Evolutionary conservation across 257 asterid genomes (phyloP).

Genomic region (Penstemon davidsonii): DNA sequence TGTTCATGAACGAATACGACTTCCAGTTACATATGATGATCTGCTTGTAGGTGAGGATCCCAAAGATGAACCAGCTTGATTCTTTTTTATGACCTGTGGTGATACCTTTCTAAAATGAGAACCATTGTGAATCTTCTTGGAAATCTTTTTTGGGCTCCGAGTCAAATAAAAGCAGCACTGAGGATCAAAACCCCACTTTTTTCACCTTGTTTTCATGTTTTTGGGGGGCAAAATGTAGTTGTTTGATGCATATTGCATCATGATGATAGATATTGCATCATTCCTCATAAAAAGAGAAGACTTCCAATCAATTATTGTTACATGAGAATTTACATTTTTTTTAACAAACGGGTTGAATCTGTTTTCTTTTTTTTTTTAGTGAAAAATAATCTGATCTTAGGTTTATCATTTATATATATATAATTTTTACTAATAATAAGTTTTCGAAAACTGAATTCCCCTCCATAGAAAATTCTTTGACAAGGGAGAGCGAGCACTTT

Average conservation of each 20-base stretch:
- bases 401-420: too few species aligned
- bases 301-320: not conserved
- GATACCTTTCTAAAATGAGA: not conserved
- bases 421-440: too few species aligned
- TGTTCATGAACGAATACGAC: conserved; percentile 70
- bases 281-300: not conserved
- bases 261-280: not conserved
- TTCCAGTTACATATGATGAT: conserved; percentile 77
- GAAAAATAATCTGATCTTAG: too few species aligned
- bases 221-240: not conserved
- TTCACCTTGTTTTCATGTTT: not conserved
- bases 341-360: not conserved
- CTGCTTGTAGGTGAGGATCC: conserved; percentile 44
- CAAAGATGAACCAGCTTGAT: conserved; percentile 31
- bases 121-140: not conserved
- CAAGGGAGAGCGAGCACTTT: too few species aligned
- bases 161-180: not conserved
- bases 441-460: too few species aligned
- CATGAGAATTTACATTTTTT: not conserved
- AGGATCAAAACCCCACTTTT: not conserved
- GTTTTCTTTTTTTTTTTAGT: too few species aligned
- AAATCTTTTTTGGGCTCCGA: not conserved
- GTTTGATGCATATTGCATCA: not conserved
- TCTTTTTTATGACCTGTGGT: too few species aligned
- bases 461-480: too few species aligned